Conservation (phyloP, 768 basidiomycete species). For the Termitomyces sp. region DNA sequence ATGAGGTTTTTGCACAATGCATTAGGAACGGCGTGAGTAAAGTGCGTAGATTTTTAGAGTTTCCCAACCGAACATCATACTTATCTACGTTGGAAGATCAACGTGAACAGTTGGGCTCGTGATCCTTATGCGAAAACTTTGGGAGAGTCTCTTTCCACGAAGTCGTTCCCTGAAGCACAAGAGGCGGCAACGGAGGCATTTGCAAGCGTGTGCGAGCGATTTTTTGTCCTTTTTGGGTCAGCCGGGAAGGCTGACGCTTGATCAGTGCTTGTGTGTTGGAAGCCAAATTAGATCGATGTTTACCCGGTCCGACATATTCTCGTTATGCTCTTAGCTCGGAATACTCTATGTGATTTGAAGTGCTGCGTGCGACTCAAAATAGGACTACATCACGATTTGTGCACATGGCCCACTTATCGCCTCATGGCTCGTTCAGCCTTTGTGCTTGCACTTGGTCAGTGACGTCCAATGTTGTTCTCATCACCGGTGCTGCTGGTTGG, state of each 20-base stretch:
- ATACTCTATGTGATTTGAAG: not conserved
- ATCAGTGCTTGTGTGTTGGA: not conserved
- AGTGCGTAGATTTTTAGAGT: conserved; percentile 15
- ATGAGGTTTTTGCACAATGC: conserved; percentile 42
- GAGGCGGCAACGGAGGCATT: conserved; percentile 45
- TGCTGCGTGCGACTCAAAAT: not conserved
- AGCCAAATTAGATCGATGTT: not conserved
- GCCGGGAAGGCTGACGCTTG: conserved; percentile 34
- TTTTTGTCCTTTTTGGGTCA: conserved; percentile 40
- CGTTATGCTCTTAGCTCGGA: not conserved
- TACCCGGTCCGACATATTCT: not conserved
- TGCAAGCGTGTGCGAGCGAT: conserved; percentile 37
- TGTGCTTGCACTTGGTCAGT: not conserved
- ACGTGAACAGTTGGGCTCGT: conserved; percentile 47
- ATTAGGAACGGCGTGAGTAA: conserved; percentile 48
- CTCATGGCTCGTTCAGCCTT: not conserved
- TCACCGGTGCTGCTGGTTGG: conserved; percentile 45
- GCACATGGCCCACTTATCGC: not conserved
- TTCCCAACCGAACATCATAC: not conserved
- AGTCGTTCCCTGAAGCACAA: conserved; percentile 44
- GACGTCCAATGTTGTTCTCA: conserved; percentile 37
- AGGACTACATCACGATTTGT: not conserved
- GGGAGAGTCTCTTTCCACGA: conserved; percentile 29
- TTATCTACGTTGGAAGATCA: conserved; percentile 30
- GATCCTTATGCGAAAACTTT: conserved; percentile 41